Evolutionary conservation across 2,329 filamentous ascomycete species (phyloP).

Genomic region (Ascochyta koolunga): DNA sequence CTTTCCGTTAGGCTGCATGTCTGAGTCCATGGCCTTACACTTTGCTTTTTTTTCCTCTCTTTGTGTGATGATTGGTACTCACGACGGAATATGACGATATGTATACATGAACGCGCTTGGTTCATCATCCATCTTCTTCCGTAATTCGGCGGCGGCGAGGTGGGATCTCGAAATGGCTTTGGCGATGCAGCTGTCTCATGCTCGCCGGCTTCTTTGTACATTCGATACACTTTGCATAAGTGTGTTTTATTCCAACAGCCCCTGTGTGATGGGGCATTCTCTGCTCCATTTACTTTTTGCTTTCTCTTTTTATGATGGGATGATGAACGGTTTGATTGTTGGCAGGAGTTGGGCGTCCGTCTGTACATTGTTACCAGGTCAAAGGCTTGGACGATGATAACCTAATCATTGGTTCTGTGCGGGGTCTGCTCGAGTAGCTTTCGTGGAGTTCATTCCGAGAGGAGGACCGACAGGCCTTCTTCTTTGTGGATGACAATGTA

Average conservation of each 20-base stretch:
- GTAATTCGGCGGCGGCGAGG: conserved; percentile 27
- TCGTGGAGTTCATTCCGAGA: conserved; percentile 6
- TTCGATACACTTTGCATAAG: conserved; percentile 30
- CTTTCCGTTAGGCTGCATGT: conserved; percentile 21
- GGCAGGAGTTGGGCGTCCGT: conserved; percentile 21
- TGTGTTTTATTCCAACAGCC: conserved; percentile 26
- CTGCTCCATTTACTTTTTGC: conserved; percentile 25
- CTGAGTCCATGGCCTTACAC: conserved; percentile 11
- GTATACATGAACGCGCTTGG: conserved; percentile 28
- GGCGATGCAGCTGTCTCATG: conserved; percentile 10
- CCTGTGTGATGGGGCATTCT: conserved; percentile 19
- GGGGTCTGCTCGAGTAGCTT: conserved; percentile 24
- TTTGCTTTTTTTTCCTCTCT: conserved; percentile 17
- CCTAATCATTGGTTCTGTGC: conserved; percentile 26
- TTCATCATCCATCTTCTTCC: conserved; percentile 29
- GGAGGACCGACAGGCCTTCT: conserved; percentile 2
- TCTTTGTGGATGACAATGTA: background rate
- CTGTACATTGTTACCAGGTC: conserved; percentile 28
- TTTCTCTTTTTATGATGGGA: conserved; percentile 34
- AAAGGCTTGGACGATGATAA: conserved; percentile 29
- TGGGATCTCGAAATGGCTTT: conserved; percentile 6
- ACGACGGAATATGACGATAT: conserved; percentile 36
- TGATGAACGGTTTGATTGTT: conserved; percentile 32
- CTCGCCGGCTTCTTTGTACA: conserved; percentile 32
- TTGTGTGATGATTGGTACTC: conserved; percentile 24